Percentiles rank a stretch among this genome's conserved stretches.
These are phyloP conservation scores for Elsinoe ampelina DNA, from an alignment of 2,329 filamentous ascomycete species.

Conservation along the genomic window DNA sequence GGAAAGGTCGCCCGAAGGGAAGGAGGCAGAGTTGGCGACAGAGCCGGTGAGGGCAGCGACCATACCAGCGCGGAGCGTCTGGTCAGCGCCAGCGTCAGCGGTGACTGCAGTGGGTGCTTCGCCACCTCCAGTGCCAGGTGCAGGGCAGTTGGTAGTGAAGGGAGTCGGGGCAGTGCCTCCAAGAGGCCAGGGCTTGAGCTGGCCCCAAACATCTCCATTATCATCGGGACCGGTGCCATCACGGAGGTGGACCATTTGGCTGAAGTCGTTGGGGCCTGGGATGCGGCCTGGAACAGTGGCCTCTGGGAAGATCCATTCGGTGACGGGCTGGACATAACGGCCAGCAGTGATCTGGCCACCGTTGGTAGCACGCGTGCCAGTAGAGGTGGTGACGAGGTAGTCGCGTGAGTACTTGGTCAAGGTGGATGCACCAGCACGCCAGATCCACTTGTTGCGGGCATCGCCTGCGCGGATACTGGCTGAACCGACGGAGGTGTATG, in stretches of 20 bases:
- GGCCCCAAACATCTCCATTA: constrained; percentile 29
- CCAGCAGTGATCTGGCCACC: constrained; percentile 33
- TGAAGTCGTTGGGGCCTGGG: constrained; percentile 29
- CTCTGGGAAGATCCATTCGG: constrained; percentile 38
- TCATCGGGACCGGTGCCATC: constrained; percentile 26
- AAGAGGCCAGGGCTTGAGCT: constrained; percentile 31
- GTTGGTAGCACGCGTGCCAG: constrained; percentile 27
- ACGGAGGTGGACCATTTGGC: constrained; percentile 25
- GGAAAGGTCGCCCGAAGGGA: constrained; percentile 20
- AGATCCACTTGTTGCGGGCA: constrained; percentile 34
- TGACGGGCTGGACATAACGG: constrained; percentile 34
- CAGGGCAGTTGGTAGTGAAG: constrained; percentile 13
- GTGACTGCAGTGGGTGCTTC: constrained; percentile 20
- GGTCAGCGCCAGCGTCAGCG: constrained; percentile 19
- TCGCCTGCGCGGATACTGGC: constrained; percentile 25
- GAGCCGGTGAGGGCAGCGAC: constrained; percentile 24
- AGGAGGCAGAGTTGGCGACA: constrained; percentile 22
- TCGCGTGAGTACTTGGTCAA: constrained; percentile 33
- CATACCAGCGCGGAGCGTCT: constrained; percentile 23
- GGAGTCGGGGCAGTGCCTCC: constrained; percentile 21
- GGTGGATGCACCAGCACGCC: constrained; percentile 24
- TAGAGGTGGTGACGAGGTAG: constrained; percentile 31
- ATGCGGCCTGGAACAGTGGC: constrained; percentile 29
- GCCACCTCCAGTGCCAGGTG: constrained; percentile 15
- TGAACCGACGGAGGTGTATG: constrained; percentile 28